Evolutionary conservation across 148 eudicot species (phyloP), one percentile per base, ranked within the genome.

Genomic region (Fagopyrum esculentum): DNA sequence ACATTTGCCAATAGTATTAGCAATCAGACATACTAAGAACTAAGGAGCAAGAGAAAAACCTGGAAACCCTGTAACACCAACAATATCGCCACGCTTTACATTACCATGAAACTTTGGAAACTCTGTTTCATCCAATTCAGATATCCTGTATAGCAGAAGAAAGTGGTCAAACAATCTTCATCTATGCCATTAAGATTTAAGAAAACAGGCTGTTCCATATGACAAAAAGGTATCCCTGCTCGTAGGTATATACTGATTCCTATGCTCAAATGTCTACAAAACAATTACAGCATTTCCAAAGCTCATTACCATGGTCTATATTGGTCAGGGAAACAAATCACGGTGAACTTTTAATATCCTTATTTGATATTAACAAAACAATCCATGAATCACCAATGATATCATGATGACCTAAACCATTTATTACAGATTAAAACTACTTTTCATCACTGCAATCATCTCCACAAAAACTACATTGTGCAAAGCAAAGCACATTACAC

Each of bases 81-180:
- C 92, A 73, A 91, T 85, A 83, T 94, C 98, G 77, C 98, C 98
- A 71, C 96, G 96, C 81, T 94, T 94, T 64, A 91, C 98, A 73
- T 84, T 68, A 44, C 83, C 77, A 75, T 91, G 98, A 73, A 89
- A 84, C 82, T 61, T 87, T 26, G 84, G 74, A 82, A 94, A 94
- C 71, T 90, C 97, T 73, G 85, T 85, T 80, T 85, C 96, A 57
- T 83, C 89, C 80, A 94, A 70, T 16, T 84, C 91, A 2, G 97
- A 90, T 71, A 63, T 82, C 83, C 97, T 94, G 85, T 77, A 75
- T 44, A 49, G 77, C 44, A 48, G 3, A 29, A 45, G 69, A 63
- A 74, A 55, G n/a, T 3, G 45, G 45, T 70, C 6, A 40, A 66
- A 43, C 4, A 5, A 66, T 35, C 16, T 30, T 63, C 9, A 13